phyloP scores from a whole-genome alignment of 1,139 yeast genomes.

The Pneumocystis wakefieldiae region DNA sequence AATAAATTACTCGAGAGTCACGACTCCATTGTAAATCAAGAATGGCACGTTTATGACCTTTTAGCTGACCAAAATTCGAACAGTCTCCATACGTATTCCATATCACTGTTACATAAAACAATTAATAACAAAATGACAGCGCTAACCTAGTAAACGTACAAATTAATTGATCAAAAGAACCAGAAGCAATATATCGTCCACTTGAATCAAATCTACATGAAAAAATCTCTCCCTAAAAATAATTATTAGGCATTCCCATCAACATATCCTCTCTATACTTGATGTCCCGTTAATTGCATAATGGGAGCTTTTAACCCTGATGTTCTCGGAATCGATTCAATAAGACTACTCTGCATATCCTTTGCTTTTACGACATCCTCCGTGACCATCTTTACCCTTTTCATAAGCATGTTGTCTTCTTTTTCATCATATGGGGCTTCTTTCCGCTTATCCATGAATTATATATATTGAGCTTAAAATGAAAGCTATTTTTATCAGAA shows the following conservation, averaged over 20 bases:
- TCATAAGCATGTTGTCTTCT: background rate
- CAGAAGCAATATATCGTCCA: conserved; percentile 24
- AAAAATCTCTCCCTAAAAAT: conserved; percentile 20
- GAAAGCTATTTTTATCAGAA: background rate
- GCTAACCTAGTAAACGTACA: conserved; percentile 12
- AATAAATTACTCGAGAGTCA: conserved; percentile 28
- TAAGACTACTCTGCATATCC: conserved; percentile 2
- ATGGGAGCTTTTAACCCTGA: conserved; percentile 17
- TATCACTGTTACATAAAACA: conserved; percentile 18
- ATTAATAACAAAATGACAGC: background rate
- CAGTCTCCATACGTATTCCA: conserved; percentile 30
- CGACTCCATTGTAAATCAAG: conserved; percentile 34
- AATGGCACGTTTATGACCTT: conserved; percentile 39
- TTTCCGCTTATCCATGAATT: background rate
- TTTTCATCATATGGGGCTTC: background rate
- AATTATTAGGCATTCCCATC: conserved; percentile 2
- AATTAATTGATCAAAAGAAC: conserved; percentile 22
- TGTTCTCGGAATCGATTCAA: conserved; percentile 14
- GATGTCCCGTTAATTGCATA: conserved; percentile 18
- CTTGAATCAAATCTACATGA: conserved; percentile 22
- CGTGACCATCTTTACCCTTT: background rate
- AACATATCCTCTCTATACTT: conserved; percentile 10
- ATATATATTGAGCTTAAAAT: background rate
- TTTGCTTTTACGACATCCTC: background rate
- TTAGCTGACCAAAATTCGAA: conserved; percentile 31